These are phyloP conservation scores for Amylocystis lapponica DNA, from an alignment of 768 basidiomycete species.

Conservation along the genomic window DNA sequence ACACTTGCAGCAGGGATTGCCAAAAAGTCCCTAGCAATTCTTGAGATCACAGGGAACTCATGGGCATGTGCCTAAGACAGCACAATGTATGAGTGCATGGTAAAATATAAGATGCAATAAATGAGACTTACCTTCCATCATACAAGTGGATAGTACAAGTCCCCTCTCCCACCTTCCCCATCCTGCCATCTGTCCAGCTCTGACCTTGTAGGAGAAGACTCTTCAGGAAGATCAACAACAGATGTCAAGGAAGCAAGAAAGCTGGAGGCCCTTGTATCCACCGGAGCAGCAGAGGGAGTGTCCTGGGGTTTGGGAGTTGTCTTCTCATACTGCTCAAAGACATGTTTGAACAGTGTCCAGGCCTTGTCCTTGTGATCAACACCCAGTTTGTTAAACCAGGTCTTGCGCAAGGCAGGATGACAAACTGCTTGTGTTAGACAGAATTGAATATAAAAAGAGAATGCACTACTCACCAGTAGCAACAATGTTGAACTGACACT, in stretches of 20 bases:
- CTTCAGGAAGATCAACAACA: neutral
- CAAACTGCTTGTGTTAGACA: constrained; percentile 15
- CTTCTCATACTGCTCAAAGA: constrained; percentile 5
- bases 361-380: neutral
- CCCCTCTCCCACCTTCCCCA: neutral
- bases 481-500: constrained; percentile 23
- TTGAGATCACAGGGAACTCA: neutral
- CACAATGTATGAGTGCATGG: neutral
- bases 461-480: constrained; percentile 21
- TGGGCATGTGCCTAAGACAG: constrained; percentile 4
- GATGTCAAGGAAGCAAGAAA: neutral
- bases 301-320: neutral
- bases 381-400: constrained; percentile 18
- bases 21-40: constrained; percentile 2
- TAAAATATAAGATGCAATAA: neutral
- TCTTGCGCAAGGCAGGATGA: constrained; percentile 20
- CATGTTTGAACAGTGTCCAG: constrained; percentile 6
- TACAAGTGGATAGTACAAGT: neutral
- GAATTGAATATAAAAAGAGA: neutral
- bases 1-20: constrained; percentile 3
- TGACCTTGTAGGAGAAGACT: neutral
- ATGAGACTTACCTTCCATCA: neutral
- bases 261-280: neutral
- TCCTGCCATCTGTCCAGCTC: neutral
- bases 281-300: neutral